phyloP scores from a whole-genome alignment of 768 basidiomycete species.

The Coprinopsis strossmayeri region DNA sequence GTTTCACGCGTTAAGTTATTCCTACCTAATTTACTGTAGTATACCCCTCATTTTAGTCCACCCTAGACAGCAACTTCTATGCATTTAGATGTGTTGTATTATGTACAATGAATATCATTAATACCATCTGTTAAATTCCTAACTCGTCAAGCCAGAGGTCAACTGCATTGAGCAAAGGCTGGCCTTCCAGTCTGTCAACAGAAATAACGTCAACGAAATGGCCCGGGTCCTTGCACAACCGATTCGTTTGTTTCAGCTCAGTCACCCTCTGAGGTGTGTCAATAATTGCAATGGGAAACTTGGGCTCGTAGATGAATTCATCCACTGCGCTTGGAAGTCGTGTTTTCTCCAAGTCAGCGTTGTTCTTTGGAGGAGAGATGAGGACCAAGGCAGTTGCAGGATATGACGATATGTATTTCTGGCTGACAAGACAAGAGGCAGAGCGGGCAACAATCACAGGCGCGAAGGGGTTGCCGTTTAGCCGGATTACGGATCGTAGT shows the following conservation, averaged over 20 bases:
- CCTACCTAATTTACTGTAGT: conserved; percentile 7
- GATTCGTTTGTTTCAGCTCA: conserved; percentile 27
- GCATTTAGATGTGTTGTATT: conserved; percentile 7
- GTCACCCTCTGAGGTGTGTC: conserved; percentile 27
- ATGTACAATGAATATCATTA: conserved; percentile 1
- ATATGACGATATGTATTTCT: conserved; percentile 63
- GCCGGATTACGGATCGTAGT: conserved; percentile 33
- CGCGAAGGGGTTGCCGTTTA: conserved; percentile 43
- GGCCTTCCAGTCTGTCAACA: conserved; percentile 28
- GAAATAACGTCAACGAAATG: conserved; percentile 30
- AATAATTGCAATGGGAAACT: conserved; percentile 54
- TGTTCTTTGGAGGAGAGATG: conserved; percentile 47
- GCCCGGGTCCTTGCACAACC: conserved; percentile 30
- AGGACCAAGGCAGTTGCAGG: conserved; percentile 58
- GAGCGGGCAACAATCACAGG: conserved; percentile 50
- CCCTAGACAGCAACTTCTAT: conserved; percentile 12
- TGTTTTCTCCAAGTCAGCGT: conserved; percentile 24
- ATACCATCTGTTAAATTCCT: conserved; percentile 31
- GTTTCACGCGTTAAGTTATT: neutral
- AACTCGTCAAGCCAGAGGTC: conserved; percentile 52
- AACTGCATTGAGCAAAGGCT: conserved; percentile 32
- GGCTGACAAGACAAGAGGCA: conserved; percentile 47
- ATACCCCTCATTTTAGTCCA: conserved; percentile 1
- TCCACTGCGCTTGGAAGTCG: conserved; percentile 29
- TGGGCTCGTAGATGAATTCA: conserved; percentile 57